Base-by-base conservation (phyloP, 768 basidiomycete species). In the Leccinum arenicola region DNA sequence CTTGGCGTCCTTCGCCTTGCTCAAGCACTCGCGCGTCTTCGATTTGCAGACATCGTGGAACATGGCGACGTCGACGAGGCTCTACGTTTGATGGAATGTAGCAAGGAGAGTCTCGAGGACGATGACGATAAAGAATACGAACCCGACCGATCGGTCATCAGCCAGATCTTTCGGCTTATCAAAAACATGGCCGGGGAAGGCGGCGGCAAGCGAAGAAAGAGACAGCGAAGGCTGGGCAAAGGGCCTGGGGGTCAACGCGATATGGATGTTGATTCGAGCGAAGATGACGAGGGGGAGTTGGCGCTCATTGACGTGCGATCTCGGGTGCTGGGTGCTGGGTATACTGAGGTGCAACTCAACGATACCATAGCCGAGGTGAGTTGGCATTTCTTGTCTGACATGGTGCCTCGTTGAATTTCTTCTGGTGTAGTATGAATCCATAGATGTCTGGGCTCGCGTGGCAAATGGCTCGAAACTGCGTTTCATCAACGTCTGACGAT, bases 31-130 rank as follows among this genome's bases (percentile, higher is more conserved):
- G 95, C 97, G 1, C 89, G 97, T 17, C 80, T 99, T 27, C 88
- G 96, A 38, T 93, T 88, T 76, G 84, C 90, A 53, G 84, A 89
- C 66, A 76, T 77, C 2, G 97, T 98, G 43, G 86, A 86, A 52
- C 85, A 87, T 57, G 81, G 83, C 40, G 97, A 99, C 70, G 95
- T 99, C 12, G 95, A 98, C 68, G 97, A 98, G 75, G 97, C 97
- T 2, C 78, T 99, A 61, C 87, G 97, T 40, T 78, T 99, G 61
- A 98, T 99, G 95, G 93, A 95, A 59, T 93, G 91, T 65, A 93
- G 91, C 76, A 99, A 98, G 74, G 90, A 92, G 68, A 93, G 88
- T 68, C 76, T 99, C 65, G 80, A 86, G 56, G 92, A 95, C 49
- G 92, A 93, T 11, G 83, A 85, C 19, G 88, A 89, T 47, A 80